Evolutionary conservation across 768 basidiomycete genomes (phyloP), one percentile per base, ranked within the genome.

Genomic region (Boletus barrowsii): DNA sequence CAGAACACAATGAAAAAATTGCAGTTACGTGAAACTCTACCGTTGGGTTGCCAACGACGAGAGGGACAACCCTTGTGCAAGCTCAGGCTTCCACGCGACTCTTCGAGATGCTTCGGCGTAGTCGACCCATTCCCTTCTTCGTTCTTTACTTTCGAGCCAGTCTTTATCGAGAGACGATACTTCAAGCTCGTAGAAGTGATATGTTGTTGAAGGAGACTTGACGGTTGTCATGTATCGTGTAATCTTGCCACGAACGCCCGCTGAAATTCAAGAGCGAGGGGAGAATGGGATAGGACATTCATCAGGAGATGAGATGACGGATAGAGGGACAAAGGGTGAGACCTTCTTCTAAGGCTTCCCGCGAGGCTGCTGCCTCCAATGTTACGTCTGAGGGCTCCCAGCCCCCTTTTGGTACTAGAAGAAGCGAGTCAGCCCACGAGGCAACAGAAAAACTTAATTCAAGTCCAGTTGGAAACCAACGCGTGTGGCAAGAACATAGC

Each of bases 331-430:
- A 83, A 86, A 83, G 77, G 83, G 83, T 84, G 84, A 84, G 88
- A 93, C 91, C 91, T 93, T 93, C 91, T 89, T 93, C 91, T 73
- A 88, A 79, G 75, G 91, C 91, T 84, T 93, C 91, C 73, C 91
- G 83, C 66, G 83, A 87, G 76, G 91, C 91, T 70, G 91, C 91
- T 76, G 83, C 86, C 79, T 92, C 90, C 66, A 93, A 76, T 72
- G 77, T 79, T 64, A 79, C 84, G 80, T 93, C 91, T 53, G 86
- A 79, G 62, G 83, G 76, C 73, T 93, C 91, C 86, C 86, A 93
- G 68, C 91, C 91, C 71, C 91, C 91, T 78, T 93, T 93, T n/a
- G 91, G 91, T 66, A 93, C 91, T 93, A 68, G 51, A 55, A 52
- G 45, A 47, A 24, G 10, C 26, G 51, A 26, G 57, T 56, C 42